Conservation (phyloP, 2,329 filamentous ascomycete genomes). For the Ramichloridium luteum region DNA sequence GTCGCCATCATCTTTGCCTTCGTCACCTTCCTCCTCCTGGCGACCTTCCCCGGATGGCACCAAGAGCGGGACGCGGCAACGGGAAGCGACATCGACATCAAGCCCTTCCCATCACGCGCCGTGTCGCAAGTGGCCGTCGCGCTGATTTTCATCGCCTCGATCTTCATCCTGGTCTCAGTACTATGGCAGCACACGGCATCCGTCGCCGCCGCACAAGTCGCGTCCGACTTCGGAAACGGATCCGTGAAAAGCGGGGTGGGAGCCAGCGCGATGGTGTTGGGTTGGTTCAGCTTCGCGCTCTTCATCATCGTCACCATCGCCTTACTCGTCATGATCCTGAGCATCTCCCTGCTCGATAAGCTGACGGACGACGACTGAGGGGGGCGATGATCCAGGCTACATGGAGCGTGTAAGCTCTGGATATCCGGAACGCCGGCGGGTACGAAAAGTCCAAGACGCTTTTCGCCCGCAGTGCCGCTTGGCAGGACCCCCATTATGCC, state of each 20-base stretch:
- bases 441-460: no score
- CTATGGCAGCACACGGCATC: slow-evolving; percentile 94
- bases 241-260: slow-evolving; percentile 77
- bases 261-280: slow-evolving; percentile 90
- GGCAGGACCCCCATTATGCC: no score
- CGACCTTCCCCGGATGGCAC: slow-evolving; percentile 96
- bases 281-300: slow-evolving; percentile 91
- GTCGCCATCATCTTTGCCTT: slow-evolving; percentile 97
- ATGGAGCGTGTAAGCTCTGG: no score
- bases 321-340: slow-evolving; percentile 89
- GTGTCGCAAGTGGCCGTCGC: slow-evolving; percentile 88
- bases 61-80: slow-evolving; percentile 66
- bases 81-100: slow-evolving; percentile 79
- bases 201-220: slow-evolving; percentile 85
- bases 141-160: slow-evolving; percentile 65
- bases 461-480: no score
- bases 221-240: slow-evolving; percentile 84
- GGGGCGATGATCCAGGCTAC: no score
- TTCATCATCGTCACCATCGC: slow-evolving; percentile 94
- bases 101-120: slow-evolving; percentile 82
- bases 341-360: slow-evolving; percentile 66
- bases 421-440: no score
- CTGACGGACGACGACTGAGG: slow-evolving; percentile 32
- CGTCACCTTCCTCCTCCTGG: slow-evolving; percentile 84
- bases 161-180: slow-evolving; percentile 54